Percentiles rank a stretch among this genome's conserved stretches.
Conservation (phyloP, 768 basidiomycete species). For the Calocybe indica region DNA sequence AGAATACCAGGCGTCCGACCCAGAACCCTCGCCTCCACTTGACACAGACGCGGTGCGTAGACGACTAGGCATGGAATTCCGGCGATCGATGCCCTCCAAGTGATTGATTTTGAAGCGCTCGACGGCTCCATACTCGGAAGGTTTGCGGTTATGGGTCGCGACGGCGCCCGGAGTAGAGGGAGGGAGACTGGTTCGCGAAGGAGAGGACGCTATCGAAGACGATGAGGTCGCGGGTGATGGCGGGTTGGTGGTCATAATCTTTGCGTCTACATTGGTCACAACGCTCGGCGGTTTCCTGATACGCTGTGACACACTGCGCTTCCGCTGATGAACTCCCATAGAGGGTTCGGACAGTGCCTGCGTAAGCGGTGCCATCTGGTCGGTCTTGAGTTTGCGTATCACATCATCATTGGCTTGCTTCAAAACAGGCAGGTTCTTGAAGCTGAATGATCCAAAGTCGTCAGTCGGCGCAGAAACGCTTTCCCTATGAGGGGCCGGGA, state of each 20-base stretch:
- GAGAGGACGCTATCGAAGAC: conserved; percentile 86
- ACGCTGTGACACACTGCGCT: conserved; percentile 76
- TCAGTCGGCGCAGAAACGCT: conserved; percentile 56
- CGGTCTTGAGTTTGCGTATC: conserved; percentile 91
- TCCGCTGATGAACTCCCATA: conserved; percentile 48
- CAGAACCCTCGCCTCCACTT: conserved; percentile 42
- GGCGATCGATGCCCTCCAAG: conserved; percentile 69
- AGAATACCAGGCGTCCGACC: no score
- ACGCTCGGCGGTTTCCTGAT: conserved; percentile 80
- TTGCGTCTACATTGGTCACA: conserved; percentile 63
- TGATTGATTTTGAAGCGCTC: conserved; percentile 86
- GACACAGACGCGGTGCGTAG: conserved; percentile 83
- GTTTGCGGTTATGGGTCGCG: conserved; percentile 69
- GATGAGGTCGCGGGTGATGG: conserved; percentile 91
- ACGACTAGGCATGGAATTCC: conserved; percentile 83
- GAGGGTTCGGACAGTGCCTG: conserved; percentile 66
- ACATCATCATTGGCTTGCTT: conserved; percentile 99
- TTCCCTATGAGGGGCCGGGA: conserved; percentile 32
- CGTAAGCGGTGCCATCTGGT: conserved; percentile 74
- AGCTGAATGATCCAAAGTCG: conserved; percentile 97
- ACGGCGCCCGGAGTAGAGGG: conserved; percentile 67
- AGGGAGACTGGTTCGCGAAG: conserved; percentile 67
- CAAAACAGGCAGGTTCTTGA: conserved; percentile 92
- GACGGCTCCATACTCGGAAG: conserved; percentile 83
- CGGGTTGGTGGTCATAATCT: conserved; percentile 62